A percentile compares a stretch with the other conserved stretches of the same genome.
These are phyloP conservation scores for Cystofilobasidium ferigula DNA, from an alignment of 768 basidiomycete genomes.

Conservation along the genomic window DNA sequence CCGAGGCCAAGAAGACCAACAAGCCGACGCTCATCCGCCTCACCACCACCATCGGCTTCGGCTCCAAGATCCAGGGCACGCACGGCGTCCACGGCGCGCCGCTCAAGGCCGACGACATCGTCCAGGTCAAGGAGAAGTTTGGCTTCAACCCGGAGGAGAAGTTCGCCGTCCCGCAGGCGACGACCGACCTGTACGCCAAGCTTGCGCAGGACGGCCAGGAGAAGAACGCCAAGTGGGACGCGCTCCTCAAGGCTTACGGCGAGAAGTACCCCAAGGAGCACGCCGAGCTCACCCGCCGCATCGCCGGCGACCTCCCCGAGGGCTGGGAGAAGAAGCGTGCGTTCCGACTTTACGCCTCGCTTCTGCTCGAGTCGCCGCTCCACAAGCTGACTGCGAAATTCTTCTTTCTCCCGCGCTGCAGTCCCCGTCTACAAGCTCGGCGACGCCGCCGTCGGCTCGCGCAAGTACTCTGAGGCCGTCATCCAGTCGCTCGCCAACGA, in stretches of 20 bases:
- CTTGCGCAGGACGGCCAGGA: constrained; percentile 62
- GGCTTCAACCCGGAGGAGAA: constrained; percentile 65
- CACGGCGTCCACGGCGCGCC: constrained; percentile 91
- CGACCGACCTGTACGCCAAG: constrained; percentile 56
- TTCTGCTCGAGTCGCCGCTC: too few species aligned
- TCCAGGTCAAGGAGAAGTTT: constrained; percentile 67
- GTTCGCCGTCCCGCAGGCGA: constrained; percentile 66
- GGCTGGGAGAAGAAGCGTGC: constrained; percentile 63
- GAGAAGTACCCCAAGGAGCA: constrained; percentile 73
- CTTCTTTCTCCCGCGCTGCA: background rate
- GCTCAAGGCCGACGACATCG: constrained; percentile 83
- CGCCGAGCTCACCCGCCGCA: constrained; percentile 73
- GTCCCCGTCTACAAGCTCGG: constrained; percentile 71
- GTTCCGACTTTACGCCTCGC: background rate
- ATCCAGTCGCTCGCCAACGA: constrained; percentile 61
- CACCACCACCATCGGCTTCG: constrained; percentile 83
- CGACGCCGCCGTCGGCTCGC: constrained; percentile 76
- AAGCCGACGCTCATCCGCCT: constrained; percentile 82
- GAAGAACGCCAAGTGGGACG: constrained; percentile 63
- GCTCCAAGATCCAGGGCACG: constrained; percentile 83
- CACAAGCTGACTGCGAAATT: too few species aligned
- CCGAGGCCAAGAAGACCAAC: constrained; percentile 57
- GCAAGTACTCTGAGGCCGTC: constrained; percentile 85
- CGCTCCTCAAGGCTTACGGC: constrained; percentile 55
- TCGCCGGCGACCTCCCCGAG: constrained; percentile 67